Evolutionary conservation across 2,329 filamentous ascomycete species (phyloP).

Genomic region (Claviceps cyperi): DNA sequence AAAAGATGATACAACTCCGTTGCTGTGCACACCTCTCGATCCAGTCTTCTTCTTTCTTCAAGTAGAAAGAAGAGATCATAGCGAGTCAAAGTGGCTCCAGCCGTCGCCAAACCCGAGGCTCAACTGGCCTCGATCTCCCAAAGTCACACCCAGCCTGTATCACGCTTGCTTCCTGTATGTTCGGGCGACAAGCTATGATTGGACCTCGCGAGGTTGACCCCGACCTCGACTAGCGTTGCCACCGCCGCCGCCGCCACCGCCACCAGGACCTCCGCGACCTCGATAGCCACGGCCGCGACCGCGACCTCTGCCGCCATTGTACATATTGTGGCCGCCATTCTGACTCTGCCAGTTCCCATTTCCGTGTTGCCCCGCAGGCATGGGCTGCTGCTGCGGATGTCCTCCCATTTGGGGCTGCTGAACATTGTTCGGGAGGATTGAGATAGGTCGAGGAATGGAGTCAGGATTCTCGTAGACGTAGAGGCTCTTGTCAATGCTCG

Average conservation of each 20-base stretch:
- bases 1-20: conserved; percentile 9
- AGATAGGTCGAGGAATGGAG: conserved; percentile 72
- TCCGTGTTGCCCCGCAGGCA: conserved; percentile 17
- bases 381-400: conserved; percentile 8
- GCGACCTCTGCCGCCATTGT: conserved; percentile 17
- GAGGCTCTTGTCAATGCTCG: conserved; percentile 88
- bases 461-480: conserved; percentile 98
- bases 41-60: conserved; percentile 2
- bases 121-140: not conserved
- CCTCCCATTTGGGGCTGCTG: conserved; percentile 17
- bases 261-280: conserved; percentile 18
- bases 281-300: conserved; percentile 26
- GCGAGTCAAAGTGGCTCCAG: not conserved
- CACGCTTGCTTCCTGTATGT: conserved; percentile 12
- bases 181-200: conserved; percentile 18
- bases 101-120: not conserved
- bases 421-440: conserved; percentile 27
- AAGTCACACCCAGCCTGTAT: conserved; percentile 8
- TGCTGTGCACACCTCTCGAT: not conserved
- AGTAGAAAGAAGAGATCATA: conserved; percentile 7
- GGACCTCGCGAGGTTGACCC: conserved; percentile 20
- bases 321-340: conserved; percentile 23
- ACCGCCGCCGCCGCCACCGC: conserved; percentile 9
- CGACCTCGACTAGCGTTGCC: conserved; percentile 21
- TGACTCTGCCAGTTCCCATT: conserved; percentile 33